A percentile compares a stretch with the other conserved stretches of the same genome.
Conservation (phyloP, 345 rosid genomes). For the Diplotaxis tenuifolia region DNA sequence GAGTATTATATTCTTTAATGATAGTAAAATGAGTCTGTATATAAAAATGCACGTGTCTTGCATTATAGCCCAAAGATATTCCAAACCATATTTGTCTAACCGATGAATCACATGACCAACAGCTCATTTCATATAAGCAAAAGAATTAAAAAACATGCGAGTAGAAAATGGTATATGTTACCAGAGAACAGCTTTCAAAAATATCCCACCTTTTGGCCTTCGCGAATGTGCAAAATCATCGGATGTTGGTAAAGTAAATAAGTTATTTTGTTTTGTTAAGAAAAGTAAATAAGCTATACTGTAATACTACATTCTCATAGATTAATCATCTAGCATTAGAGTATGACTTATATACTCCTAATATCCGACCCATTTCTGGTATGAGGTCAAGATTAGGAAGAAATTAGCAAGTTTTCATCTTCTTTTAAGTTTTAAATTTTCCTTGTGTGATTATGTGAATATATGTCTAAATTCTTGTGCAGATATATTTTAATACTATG, state of each 20-base stretch:
- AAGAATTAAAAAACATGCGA: not conserved
- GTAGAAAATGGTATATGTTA: not conserved
- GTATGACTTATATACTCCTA: not conserved
- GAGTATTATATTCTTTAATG: not conserved
- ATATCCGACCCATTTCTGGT: not conserved
- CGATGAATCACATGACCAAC: conserved; percentile 34
- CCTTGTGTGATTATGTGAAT: not conserved
- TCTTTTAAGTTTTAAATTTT: not conserved
- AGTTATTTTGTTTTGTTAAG: too few relatives aligned
- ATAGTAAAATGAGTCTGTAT: conserved; percentile 5
- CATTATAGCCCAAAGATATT: conserved; percentile 24
- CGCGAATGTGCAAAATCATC: not conserved
- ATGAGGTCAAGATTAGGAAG: not conserved
- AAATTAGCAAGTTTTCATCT: not conserved
- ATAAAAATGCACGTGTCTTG: conserved; percentile 23
- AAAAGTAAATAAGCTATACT: too few relatives aligned
- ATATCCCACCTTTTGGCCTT: conserved; percentile 6
- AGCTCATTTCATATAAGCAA: conserved; percentile 19
- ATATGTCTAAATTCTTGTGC: not conserved
- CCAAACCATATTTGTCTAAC: conserved; percentile 8
- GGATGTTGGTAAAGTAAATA: not conserved
- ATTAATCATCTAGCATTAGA: not conserved
- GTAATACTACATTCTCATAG: too few relatives aligned
- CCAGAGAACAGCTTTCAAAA: not conserved
- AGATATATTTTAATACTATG: not conserved